phyloP scores from a whole-genome alignment of 2,329 filamentous ascomycete species.

The Periconia sp. region DNA sequence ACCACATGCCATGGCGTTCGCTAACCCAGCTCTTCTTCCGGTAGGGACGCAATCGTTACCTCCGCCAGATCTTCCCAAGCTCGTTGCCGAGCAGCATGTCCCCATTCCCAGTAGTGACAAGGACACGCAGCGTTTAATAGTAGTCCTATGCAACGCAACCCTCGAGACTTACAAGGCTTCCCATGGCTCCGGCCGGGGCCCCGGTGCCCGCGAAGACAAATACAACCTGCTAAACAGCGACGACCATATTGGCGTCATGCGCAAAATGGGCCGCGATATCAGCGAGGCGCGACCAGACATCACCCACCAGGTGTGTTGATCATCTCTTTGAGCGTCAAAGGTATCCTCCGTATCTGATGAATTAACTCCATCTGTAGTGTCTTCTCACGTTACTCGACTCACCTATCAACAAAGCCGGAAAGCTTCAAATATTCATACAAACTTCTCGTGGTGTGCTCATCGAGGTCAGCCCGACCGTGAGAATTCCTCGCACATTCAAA shows the following conservation, averaged over 20 bases:
- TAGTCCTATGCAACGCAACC: constrained; percentile 94
- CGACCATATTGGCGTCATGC: constrained; percentile 98
- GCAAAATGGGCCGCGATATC: constrained; percentile 99
- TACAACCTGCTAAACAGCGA: constrained; percentile 98
- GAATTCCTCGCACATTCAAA: constrained; percentile 98
- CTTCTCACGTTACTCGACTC: constrained; percentile 96
- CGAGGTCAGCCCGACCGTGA: constrained; percentile 95
- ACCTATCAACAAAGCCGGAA: constrained; percentile 97
- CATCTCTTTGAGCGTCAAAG: neutral
- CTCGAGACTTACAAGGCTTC: constrained; percentile 96
- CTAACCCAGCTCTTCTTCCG: neutral
- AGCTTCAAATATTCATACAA: constrained; percentile 97
- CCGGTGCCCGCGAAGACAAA: constrained; percentile 80
- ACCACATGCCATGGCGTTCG: neutral
- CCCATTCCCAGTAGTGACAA: constrained; percentile 86
- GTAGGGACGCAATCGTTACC: constrained; percentile 83
- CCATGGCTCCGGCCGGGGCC: constrained; percentile 65
- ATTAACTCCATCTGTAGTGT: constrained; percentile 63
- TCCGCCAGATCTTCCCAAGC: constrained; percentile 83
- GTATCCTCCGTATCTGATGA: constrained; percentile 1
- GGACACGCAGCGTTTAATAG: constrained; percentile 86
- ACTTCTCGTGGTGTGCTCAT: constrained; percentile 97
- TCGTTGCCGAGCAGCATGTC: constrained; percentile 89
- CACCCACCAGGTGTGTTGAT: constrained; percentile 84
- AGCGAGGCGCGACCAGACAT: constrained; percentile 97